A percentile compares a stretch with the other conserved stretches of the same genome.
These are phyloP conservation scores for Petunia axillaris DNA, from an alignment of 257 asterid genomes.

Conservation along the genomic window DNA sequence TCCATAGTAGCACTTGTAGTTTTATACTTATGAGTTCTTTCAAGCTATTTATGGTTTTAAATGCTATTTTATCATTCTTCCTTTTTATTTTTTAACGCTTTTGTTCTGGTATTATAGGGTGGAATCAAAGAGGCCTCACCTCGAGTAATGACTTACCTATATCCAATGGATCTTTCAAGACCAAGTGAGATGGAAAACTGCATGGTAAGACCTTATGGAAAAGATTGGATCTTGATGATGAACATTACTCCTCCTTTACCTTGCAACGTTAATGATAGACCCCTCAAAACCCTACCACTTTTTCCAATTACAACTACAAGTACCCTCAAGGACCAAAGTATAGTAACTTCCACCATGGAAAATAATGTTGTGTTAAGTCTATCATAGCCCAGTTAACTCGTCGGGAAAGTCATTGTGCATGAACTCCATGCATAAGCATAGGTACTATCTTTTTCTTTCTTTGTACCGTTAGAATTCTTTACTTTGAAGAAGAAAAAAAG, in stretches of 20 bases:
- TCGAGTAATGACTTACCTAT: constrained; percentile 18
- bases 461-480: neutral
- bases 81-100: neutral
- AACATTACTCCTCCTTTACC: neutral
- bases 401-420: neutral
- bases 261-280: neutral
- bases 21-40: neutral
- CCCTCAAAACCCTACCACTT: constrained; percentile 25
- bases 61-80: neutral
- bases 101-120: neutral
- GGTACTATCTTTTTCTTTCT: neutral
- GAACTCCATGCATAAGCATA: neutral
- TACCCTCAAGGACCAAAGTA: constrained; percentile 13
- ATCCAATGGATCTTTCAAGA: constrained; percentile 22
- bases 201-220: constrained; percentile 22
- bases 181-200: constrained; percentile 9
- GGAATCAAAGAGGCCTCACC: constrained; percentile 14
- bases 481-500: neutral
- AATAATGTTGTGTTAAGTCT: neutral
- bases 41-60: neutral
- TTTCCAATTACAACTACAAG: constrained; percentile 2
- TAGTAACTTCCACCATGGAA: neutral
- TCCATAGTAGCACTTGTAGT: neutral
- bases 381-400: neutral
- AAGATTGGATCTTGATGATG: constrained; percentile 26